Base-by-base conservation (phyloP, 139 green algal species). In the Tetratostichococcus sp. region DNA sequence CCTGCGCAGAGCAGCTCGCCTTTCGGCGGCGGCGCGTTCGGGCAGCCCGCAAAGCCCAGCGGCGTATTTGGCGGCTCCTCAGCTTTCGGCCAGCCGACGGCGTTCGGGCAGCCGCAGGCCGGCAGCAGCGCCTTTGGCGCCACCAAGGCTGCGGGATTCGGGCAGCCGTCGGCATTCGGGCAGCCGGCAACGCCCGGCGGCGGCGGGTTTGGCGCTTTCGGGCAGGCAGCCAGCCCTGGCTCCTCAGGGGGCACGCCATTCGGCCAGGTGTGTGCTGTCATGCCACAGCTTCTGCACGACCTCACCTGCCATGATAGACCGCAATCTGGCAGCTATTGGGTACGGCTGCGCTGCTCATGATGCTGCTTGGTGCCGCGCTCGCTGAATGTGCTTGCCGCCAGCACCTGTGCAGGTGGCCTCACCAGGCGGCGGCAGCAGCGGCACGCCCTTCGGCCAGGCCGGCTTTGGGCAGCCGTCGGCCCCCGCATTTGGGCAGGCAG, bases 121-220 rank as follows among this genome's bases (percentile, higher is more conserved):
- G n/a, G n/a, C n/a, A n/a, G n/a, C n/a, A n/a, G n/a, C n/a, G n/a
- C n/a, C n/a, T n/a, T n/a, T n/a, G n/a, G n/a, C n/a, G n/a, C n/a
- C n/a, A n/a, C n/a, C n/a, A n/a, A n/a, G n/a, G n/a, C n/a, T n/a
- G n/a, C n/a, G n/a, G n/a, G n/a, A n/a, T n/a, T n/a, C n/a, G n/a
- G n/a, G n/a, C n/a, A n/a, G n/a, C n/a, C n/a, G n/a, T n/a, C n/a
- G n/a, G 39, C 77, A 14, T 81, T 81, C 57, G 77, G 77, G 30
- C 42, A 65, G 6, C 72, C 77, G 22, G 57, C 77, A 21, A 67
- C 70, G 35, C 73, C 77, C 11, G 71, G 39, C 28, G 32, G 69
- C 43, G 30, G 75, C n/a, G n/a, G n/a, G 58, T 81, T 76, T 62
- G 0, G 65, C 73, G 75, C 69, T 23, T 80, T 80, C 42, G 75